Evolutionary conservation across 495 filamentous ascomycete genomes (phyloP), one percentile per base, ranked within the genome.

Genomic region (Hyaloscypha variabilis): DNA sequence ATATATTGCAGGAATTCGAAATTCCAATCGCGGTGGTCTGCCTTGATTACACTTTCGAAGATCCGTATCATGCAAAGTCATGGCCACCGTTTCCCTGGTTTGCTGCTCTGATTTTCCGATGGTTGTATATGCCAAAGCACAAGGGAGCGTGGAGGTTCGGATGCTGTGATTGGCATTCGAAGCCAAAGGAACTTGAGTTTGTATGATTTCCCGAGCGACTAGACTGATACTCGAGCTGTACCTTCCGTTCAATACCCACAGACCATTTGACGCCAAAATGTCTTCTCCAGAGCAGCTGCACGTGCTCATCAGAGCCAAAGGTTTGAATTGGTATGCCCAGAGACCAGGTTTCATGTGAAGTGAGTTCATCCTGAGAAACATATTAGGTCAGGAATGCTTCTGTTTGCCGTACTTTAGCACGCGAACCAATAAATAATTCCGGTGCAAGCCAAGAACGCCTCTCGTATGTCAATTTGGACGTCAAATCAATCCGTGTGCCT

Each of bases 11-110:
- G 70, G 56, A 66, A 31, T 60, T 55, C 23, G 58, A 31, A 28
- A 57, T 78, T 14, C 69, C 72, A 6, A 62, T 72, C 25, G 28
- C 69, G 1, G 65, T 81, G 66, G 77, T 75, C 3, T 74, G 72
- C 11, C 75, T 83, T 72, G 77, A 83, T 64, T 58, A 76, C 10
- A 77, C 72, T 0, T 81, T 79, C 63, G 77, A 78, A 42, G 64
- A 54, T 6, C 73, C 71, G 1, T 71, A 72, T 29, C 73, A 74
- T 54, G 64, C 24, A 8, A 29, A 70, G 19, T 24, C 67, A 36
- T 81, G 79, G 71, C 79, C 79, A 0, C 69, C 73, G 6, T 67
- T 77, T 4, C 75, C 78, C 1, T 73, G 72, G 25, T 64, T 71
- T 64, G 60, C 57, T 14, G 54, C 28, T 25, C 25, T 69, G 26